phyloP scores from a whole-genome alignment of 2,329 filamentous ascomycete genomes.

The Anisogramma anomala region DNA sequence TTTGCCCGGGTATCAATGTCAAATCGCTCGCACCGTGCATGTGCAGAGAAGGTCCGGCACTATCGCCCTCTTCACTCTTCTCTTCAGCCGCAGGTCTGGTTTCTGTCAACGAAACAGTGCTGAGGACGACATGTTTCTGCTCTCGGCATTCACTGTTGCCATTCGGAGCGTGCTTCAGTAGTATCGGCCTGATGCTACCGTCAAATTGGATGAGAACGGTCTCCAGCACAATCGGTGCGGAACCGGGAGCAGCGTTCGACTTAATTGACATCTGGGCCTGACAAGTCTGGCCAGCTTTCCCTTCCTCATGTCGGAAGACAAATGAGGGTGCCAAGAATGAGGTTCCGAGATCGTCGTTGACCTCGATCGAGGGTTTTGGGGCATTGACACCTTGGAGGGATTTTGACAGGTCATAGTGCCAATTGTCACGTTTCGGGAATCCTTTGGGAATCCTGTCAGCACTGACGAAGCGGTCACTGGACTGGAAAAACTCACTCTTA shows the following conservation, averaged over 20 bases:
- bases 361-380: conserved; percentile 36
- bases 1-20: conserved; percentile 53
- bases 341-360: conserved; percentile 39
- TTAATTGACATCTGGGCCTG: conserved; percentile 45
- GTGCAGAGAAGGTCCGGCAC: conserved; percentile 21
- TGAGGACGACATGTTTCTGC: conserved; percentile 19
- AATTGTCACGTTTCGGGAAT: conserved; percentile 42
- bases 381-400: conserved; percentile 40
- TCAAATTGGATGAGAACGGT: conserved; percentile 44
- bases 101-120: conserved; percentile 19
- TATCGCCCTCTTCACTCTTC: conserved; percentile 18
- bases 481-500: conserved; percentile 34
- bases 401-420: conserved; percentile 50
- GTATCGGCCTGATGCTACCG: conserved; percentile 44
- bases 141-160: not conserved
- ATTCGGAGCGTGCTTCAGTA: conserved; percentile 33
- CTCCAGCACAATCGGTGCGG: conserved; percentile 39
- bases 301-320: conserved; percentile 14
- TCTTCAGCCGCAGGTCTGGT: conserved; percentile 19
- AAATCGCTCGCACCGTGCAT: conserved; percentile 49
- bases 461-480: not conserved
- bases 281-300: conserved; percentile 43
- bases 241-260: conserved; percentile 42
- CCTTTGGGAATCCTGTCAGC: conserved; percentile 26
- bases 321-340: conserved; percentile 40